phyloP scores from a whole-genome alignment of 2,329 filamentous ascomycete species.

The Ceratocystis cacaofunesta region DNA sequence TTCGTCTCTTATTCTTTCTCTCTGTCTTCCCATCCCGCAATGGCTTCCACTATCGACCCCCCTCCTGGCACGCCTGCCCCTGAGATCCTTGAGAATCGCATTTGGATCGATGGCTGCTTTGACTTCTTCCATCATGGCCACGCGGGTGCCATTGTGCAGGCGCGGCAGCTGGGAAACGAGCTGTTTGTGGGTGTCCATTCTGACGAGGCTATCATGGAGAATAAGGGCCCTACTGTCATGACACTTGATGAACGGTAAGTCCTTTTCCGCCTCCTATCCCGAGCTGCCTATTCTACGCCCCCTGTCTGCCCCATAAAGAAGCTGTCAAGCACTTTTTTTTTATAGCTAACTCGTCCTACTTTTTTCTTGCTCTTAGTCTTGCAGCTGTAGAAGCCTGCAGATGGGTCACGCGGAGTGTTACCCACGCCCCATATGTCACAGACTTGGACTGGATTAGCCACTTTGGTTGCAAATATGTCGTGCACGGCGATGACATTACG shows the following conservation, averaged over 20 bases:
- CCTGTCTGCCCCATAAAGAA: no score
- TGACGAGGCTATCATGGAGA: conserved; percentile 85
- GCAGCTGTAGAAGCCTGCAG: conserved; percentile 88
- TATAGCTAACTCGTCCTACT: conserved; percentile 13
- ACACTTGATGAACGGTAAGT: conserved; percentile 66
- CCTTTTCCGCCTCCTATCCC: neutral
- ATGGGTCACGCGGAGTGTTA: conserved; percentile 76
- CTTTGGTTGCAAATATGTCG: conserved; percentile 89
- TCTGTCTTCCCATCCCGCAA: neutral
- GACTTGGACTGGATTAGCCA: conserved; percentile 85
- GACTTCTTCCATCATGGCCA: conserved; percentile 98
- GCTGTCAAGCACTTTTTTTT: no score
- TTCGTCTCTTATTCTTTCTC: no score
- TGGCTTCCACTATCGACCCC: conserved; percentile 15
- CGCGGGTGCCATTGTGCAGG: conserved; percentile 92
- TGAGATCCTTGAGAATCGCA: conserved; percentile 50
- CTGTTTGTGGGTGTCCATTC: conserved; percentile 89
- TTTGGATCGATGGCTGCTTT: conserved; percentile 98
- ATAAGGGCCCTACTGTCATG: conserved; percentile 98
- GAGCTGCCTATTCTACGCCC: neutral
- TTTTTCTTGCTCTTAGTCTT: conserved; percentile 37
- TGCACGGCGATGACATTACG: conserved; percentile 94
- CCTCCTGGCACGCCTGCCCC: conserved; percentile 36
- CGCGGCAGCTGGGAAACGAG: conserved; percentile 75
- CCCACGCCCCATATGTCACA: conserved; percentile 86